Base-by-base conservation (phyloP, 2,329 filamentous ascomycete genomes). In the Hirsutella rhossiliensis region DNA sequence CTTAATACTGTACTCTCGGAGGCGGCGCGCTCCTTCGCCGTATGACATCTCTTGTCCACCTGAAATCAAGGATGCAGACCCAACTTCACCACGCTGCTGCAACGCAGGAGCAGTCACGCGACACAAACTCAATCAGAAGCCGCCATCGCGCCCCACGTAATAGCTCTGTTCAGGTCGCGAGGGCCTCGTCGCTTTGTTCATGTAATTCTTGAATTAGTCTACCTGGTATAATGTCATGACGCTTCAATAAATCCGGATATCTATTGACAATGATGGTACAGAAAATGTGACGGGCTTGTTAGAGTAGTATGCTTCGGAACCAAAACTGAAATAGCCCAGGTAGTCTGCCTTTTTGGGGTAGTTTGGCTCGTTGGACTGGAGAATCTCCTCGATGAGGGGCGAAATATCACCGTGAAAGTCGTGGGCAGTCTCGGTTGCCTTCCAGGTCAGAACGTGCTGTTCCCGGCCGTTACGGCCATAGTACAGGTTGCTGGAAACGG, bases 261-360 rank as follows among this genome's bases (percentile, higher is more conserved):
- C 57, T 48, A 69, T 61, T 27, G 62, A 56, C 34, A 68, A 49
- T 19, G 53, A 46, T 9, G 62, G 57, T 3, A 72, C 70, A 30
- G 58, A 58, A 48, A 76, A 73, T 1, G 73, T 76, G 42, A 75
- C 71, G 34, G 65, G 66, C 4, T 54, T 51, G 20, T 53, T 45
- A 8, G 65, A 59, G 6, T 57, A 66, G 55, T 69, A 71, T 0
- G 71, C 62, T 53, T 77, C 73, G 13, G 68, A 67, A 19, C 73
- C 73, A 48, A 76, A 70, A 39, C 63, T 63, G 50, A 75, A 59
- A 48, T 73, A 71, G 18, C 72, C 73, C 17, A 77, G 54, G 52
- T 73, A 75, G 51, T 72, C 66, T 1, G 55, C 47, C 0, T 54
- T 47, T 0, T 54, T 59, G 11, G 70, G 69, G 48, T 62, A 69